Evolutionary conservation across 345 rosid species (phyloP).

Genomic region (Clausena lansium): DNA sequence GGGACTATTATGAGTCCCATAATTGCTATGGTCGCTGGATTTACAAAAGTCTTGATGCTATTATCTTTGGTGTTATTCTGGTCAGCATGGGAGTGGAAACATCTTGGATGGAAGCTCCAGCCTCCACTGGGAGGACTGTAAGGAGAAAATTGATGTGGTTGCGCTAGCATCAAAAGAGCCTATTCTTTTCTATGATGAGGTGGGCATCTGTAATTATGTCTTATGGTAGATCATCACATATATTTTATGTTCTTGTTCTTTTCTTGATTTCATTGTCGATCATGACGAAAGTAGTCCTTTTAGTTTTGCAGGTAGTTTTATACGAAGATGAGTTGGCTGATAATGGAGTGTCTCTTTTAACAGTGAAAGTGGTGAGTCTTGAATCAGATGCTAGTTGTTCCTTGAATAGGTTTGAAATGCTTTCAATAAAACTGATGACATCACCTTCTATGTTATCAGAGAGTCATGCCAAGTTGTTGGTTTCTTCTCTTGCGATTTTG

Average conservation of each 20-base stretch:
- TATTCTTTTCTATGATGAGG: conserved; percentile 98
- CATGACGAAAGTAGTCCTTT: conserved; percentile 21
- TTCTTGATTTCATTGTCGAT: conserved; percentile 3
- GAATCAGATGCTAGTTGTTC: conserved; percentile 9
- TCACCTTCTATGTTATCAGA: conserved; percentile 41
- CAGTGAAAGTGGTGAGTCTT: conserved; percentile 86
- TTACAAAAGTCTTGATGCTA: conserved; percentile 9
- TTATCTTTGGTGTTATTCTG: conserved; percentile 6
- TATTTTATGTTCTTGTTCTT: conserved; percentile 5
- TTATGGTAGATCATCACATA: not conserved
- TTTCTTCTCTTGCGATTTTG: conserved; percentile 94
- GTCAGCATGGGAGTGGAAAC: conserved; percentile 38
- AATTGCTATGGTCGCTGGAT: not conserved
- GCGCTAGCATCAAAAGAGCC: conserved; percentile 83
- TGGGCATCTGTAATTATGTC: conserved; percentile 19
- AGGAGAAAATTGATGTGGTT: conserved; percentile 71
- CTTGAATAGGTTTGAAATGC: not conserved
- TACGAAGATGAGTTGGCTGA: conserved; percentile 98
- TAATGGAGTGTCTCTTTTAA: conserved; percentile 84
- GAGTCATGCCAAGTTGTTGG: conserved; percentile 98
- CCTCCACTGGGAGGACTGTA: conserved; percentile 78
- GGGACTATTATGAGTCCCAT: not conserved
- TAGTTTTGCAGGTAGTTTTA: conserved; percentile 64
- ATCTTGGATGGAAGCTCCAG: conserved; percentile 22
- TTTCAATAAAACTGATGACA: conserved; percentile 9